Conservation (phyloP, 2,329 filamentous ascomycete genomes). For the Aspergillus texensis region DNA sequence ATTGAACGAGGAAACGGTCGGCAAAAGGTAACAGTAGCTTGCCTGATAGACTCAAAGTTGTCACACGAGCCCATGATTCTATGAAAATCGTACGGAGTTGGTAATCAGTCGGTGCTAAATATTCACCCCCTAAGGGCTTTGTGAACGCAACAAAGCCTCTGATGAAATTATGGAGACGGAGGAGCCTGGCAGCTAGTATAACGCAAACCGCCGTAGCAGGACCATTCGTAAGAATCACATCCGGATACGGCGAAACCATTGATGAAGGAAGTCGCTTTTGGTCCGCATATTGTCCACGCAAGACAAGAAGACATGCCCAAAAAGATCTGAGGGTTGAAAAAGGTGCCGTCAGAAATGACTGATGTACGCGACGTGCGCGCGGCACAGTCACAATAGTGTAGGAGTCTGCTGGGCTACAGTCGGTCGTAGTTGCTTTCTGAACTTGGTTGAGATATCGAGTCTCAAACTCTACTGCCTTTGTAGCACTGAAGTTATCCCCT, state of each 20-base stretch:
- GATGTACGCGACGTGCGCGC: conserved; percentile 79
- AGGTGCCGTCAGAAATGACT: conserved; percentile 73
- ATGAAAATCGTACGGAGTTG: conserved; percentile 79
- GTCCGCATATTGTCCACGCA: conserved; percentile 47
- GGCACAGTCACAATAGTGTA: conserved; percentile 71
- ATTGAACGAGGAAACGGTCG: conserved; percentile 82
- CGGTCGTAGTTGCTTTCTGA: conserved; percentile 12
- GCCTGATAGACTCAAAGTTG: conserved; percentile 80
- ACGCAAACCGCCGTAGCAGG: conserved; percentile 86
- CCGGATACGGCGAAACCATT: conserved; percentile 57
- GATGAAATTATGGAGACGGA: conserved; percentile 54
- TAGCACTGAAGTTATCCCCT: conserved; percentile 72
- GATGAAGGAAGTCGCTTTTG: conserved; percentile 28
- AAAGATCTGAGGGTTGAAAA: conserved; percentile 68
- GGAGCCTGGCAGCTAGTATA: conserved; percentile 57
- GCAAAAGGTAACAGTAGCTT: conserved; percentile 72
- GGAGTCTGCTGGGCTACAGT: conserved; percentile 30
- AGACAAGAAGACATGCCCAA: conserved; percentile 60
- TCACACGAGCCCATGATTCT: conserved; percentile 89
- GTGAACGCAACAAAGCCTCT: conserved; percentile 14
- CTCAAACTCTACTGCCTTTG: conserved; percentile 68
- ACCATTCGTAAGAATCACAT: conserved; percentile 82
- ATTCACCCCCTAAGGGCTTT: neutral
- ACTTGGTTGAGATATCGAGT: conserved; percentile 29
- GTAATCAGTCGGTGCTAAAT: conserved; percentile 39